Conservation (phyloP, 2,329 filamentous ascomycete species). For the Didymella pomorum region DNA sequence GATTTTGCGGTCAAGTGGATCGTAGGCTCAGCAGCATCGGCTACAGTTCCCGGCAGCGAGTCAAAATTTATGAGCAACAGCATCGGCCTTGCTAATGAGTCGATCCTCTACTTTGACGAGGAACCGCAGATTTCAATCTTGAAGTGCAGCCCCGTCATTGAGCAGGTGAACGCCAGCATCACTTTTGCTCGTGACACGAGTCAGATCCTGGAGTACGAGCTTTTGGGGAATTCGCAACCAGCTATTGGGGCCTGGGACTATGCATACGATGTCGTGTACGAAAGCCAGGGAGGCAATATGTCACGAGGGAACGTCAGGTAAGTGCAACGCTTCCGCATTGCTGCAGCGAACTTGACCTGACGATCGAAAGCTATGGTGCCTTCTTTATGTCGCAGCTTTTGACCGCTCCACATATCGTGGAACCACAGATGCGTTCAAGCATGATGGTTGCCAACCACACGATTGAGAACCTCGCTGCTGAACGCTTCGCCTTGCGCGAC, state of each 20-base stretch:
- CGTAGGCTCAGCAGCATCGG: background rate
- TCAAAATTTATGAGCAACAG: background rate
- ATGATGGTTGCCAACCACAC: background rate
- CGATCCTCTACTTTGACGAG: background rate
- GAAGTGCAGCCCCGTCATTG: background rate
- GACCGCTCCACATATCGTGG: background rate
- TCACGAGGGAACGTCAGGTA: background rate
- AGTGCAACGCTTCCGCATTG: background rate
- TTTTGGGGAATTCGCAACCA: background rate
- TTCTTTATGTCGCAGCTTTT: background rate
- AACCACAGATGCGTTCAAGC: background rate
- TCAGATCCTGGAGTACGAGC: background rate
- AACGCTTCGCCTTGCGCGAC: background rate
- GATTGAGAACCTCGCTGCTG: background rate
- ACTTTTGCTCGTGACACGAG: background rate
- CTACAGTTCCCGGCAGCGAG: background rate
- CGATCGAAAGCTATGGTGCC: background rate
- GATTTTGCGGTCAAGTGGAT: background rate
- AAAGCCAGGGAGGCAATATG: background rate
- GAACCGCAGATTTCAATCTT: background rate
- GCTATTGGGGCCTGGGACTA: background rate
- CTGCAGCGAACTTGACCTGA: background rate
- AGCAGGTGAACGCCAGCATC: background rate
- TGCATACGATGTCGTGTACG: background rate
- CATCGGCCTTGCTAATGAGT: background rate